Conservation (phyloP, 2,329 filamentous ascomycete species). For the Cladosporium sp. region DNA sequence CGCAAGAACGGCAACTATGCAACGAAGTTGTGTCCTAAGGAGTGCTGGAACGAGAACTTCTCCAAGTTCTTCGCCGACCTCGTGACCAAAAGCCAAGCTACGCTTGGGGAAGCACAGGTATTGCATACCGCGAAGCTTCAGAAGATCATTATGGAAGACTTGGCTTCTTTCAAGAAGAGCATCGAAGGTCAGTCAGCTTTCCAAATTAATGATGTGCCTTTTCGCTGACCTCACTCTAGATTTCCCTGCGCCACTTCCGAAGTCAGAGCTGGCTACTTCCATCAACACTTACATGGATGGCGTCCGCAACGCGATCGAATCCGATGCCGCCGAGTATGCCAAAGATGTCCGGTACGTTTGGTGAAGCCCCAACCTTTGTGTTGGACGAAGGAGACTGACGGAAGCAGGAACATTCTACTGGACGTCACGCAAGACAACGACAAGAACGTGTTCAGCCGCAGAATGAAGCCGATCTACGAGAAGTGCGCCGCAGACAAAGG, state of each 20-base stretch:
- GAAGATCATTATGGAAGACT: background rate
- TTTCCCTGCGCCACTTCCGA: background rate
- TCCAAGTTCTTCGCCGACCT: slow-evolving; percentile 4
- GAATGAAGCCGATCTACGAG: slow-evolving; percentile 20
- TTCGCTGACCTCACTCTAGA: background rate
- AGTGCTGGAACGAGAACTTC: slow-evolving; percentile 24
- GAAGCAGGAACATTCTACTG: slow-evolving; percentile 14
- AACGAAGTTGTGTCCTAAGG: slow-evolving; percentile 6
- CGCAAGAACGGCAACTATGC: slow-evolving; percentile 17
- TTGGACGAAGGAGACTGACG: background rate
- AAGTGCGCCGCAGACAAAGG: slow-evolving; percentile 15
- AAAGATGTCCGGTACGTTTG: background rate
- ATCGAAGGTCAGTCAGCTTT: background rate
- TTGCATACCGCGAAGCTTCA: background rate
- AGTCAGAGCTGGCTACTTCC: background rate
- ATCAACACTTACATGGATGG: background rate
- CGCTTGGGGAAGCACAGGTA: background rate
- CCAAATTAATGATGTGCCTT: background rate
- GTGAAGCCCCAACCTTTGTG: too few relatives aligned
- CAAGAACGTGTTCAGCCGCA: slow-evolving; percentile 15
- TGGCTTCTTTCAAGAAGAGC: background rate
- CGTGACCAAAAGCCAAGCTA: background rate
- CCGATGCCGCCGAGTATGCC: background rate
- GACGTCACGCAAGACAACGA: slow-evolving; percentile 17
- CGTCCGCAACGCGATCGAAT: background rate